phyloP scores from a whole-genome alignment of 2,329 filamentous ascomycete genomes.

The Colletotrichum neosansevieriae region DNA sequence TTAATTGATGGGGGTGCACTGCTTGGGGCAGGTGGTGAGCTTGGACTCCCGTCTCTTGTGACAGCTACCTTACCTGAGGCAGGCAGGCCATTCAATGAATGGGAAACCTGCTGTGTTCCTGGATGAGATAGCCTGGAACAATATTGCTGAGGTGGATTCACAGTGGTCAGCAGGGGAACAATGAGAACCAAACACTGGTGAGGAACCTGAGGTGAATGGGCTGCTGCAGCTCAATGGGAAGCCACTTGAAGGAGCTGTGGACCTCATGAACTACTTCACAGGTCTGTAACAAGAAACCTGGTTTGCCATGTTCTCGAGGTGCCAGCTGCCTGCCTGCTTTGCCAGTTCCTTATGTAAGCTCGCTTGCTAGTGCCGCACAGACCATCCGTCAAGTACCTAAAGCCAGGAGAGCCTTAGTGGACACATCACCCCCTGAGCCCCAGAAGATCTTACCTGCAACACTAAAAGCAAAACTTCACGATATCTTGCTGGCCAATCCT shows the following conservation, averaged over 20 bases:
- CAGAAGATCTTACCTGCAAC: neutral
- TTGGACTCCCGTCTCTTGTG: constrained; percentile 26
- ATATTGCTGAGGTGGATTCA: constrained; percentile 18
- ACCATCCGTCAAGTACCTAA: neutral
- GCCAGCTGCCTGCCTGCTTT: constrained; percentile 26
- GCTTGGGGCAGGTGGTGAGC: constrained; percentile 34
- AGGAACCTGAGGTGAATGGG: neutral
- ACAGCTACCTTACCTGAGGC: neutral
- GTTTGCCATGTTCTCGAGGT: constrained; percentile 8
- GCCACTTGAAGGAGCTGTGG: too few species aligned
- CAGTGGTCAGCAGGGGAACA: constrained; percentile 13
- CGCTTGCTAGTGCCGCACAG: neutral
- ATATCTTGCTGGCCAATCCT: too few species aligned
- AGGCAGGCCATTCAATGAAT: neutral
- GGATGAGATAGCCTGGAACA: constrained; percentile 13
- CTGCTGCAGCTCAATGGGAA: constrained; percentile 17
- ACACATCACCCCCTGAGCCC: constrained; percentile 20
- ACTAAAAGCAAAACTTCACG: too few species aligned
- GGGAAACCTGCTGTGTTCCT: constrained; percentile 10
- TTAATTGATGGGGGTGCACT: constrained; percentile 6
- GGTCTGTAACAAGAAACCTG: too few species aligned
- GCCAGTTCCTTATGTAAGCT: constrained; percentile 18
- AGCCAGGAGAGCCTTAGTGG: neutral
- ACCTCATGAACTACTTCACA: neutral
- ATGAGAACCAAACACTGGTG: neutral